Conservation (phyloP, 2,329 filamentous ascomycete genomes). For the Corinectria fuckeliana region DNA sequence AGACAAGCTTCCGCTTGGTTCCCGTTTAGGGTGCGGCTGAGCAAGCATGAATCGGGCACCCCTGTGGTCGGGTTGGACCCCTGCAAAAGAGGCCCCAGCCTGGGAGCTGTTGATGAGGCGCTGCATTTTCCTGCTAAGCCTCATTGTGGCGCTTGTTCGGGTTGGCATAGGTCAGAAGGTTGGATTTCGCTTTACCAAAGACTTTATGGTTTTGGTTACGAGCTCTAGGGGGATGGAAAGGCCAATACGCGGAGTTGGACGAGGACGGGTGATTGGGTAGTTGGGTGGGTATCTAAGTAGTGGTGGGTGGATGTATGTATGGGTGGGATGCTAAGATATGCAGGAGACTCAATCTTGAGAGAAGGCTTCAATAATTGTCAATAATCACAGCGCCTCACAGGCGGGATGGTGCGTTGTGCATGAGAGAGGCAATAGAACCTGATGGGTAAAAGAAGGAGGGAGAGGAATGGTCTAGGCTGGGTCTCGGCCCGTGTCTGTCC, state of each 20-base stretch:
- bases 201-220: background rate
- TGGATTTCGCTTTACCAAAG: no score
- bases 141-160: background rate
- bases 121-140: conserved; percentile 13
- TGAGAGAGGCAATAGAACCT: background rate
- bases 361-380: conserved; percentile 9
- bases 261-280: background rate
- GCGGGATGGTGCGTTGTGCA: background rate
- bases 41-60: conserved; percentile 10
- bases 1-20: conserved; percentile 13
- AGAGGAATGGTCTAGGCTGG: background rate
- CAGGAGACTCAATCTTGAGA: background rate
- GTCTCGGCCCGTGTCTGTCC: no score
- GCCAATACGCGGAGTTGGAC: background rate
- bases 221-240: no score
- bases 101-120: conserved; percentile 5
- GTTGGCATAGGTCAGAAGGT: no score
- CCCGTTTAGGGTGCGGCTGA: conserved; percentile 20
- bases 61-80: background rate
- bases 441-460: no score
- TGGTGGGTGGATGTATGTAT: background rate
- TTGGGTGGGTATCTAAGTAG: background rate
- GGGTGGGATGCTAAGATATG: background rate
- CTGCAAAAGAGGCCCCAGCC: background rate
- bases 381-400: conserved; percentile 1